Conservation (phyloP, 2,329 filamentous ascomycete species). For the Monascus ruber region DNA sequence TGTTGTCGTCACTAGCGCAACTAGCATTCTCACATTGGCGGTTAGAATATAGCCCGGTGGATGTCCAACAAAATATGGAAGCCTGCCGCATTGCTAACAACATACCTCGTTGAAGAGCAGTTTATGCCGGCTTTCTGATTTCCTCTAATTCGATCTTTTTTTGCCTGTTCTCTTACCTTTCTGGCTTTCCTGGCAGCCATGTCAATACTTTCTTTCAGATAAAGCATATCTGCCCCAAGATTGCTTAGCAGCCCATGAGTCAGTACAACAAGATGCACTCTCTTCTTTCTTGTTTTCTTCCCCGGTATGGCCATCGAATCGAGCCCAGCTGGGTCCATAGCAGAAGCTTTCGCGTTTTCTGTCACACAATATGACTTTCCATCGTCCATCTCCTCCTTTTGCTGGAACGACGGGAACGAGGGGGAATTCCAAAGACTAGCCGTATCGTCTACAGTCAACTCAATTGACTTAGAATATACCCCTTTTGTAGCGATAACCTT, state of each 20-base stretch:
- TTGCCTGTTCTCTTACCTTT: constrained; percentile 44
- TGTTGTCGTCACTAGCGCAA: constrained; percentile 3
- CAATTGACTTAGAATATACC: constrained; percentile 72
- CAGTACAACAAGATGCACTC: constrained; percentile 78
- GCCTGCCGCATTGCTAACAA: too few species aligned
- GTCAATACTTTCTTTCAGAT: constrained; percentile 94
- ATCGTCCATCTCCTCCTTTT: constrained; percentile 30
- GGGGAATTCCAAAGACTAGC: constrained; percentile 89
- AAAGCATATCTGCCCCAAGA: constrained; percentile 90
- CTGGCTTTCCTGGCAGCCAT: constrained; percentile 64
- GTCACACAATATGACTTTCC: constrained; percentile 6
- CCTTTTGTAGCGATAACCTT: constrained; percentile 56
- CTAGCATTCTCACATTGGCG: too few species aligned
- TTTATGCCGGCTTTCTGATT: constrained; percentile 6
- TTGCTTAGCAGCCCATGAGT: constrained; percentile 96
- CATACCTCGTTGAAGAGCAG: too few species aligned
- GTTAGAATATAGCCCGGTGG: too few species aligned
- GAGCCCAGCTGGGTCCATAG: constrained; percentile 10
- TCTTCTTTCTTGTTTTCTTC: constrained; percentile 30
- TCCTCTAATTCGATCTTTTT: constrained; percentile 42
- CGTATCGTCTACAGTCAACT: constrained; percentile 75
- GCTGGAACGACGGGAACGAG: constrained; percentile 54
- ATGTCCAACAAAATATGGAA: too few species aligned
- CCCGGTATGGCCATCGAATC: constrained; percentile 1
- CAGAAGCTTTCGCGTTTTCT: constrained; percentile 8